Conservation (phyloP, 1,284 basidiomycete species). For the Exobasidium cylindrosporum region DNA sequence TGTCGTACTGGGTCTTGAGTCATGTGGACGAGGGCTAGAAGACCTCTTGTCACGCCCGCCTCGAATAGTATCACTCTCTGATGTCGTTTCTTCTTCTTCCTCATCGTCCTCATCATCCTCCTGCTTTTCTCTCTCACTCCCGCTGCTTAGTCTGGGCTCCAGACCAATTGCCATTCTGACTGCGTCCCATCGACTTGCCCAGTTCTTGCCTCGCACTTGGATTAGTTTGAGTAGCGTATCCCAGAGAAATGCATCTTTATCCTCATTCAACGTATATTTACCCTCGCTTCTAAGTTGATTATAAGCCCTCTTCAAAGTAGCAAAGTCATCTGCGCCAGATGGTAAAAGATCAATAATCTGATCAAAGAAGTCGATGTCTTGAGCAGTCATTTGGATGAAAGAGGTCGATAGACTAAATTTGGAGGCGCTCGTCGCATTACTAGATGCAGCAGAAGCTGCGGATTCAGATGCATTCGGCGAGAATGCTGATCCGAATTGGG, state of each 20-base stretch:
- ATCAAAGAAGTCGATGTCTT: slow-evolving; percentile 47
- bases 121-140: background rate
- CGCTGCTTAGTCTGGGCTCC: slow-evolving; percentile 30
- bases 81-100: slow-evolving; percentile 16
- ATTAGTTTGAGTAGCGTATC: slow-evolving; percentile 45
- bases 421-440: background rate
- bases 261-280: slow-evolving; percentile 12
- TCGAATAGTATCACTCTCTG: background rate
- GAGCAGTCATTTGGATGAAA: slow-evolving; percentile 24
- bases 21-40: background rate
- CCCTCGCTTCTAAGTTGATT: slow-evolving; percentile 15
- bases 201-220: slow-evolving; percentile 42
- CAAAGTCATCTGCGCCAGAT: slow-evolving; percentile 36
- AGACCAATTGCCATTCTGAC: slow-evolving; percentile 46
- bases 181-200: slow-evolving; percentile 50
- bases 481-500: background rate
- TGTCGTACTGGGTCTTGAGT: background rate
- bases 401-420: slow-evolving; percentile 18
- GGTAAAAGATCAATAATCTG: slow-evolving; percentile 30
- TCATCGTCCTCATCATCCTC: slow-evolving; percentile 19
- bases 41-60: background rate
- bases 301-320: slow-evolving; percentile 43
- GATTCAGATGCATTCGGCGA: background rate
- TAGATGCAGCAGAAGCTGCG: slow-evolving; percentile 4
- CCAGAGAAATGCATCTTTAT: slow-evolving; percentile 42